phyloP scores from a whole-genome alignment of 2,329 filamentous ascomycete genomes.

The Sporothrix pallida region DNA sequence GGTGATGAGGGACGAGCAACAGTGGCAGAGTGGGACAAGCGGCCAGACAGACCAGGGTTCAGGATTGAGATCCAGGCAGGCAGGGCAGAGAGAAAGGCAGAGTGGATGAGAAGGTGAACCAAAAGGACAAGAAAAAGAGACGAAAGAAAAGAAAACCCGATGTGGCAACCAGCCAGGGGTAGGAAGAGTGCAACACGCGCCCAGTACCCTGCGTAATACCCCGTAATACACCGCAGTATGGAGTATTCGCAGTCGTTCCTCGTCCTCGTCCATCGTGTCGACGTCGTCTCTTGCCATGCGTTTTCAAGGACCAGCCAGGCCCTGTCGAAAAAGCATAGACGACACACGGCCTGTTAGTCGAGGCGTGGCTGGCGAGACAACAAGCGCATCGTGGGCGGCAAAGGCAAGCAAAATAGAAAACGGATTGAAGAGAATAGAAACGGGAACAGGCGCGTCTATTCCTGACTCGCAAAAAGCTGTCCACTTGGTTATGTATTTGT shows the following conservation, averaged over 20 bases:
- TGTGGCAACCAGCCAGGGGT: constrained; percentile 31
- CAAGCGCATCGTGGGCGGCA: constrained; percentile 15
- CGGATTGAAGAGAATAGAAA: neutral
- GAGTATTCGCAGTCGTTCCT: neutral
- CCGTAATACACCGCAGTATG: constrained; percentile 20
- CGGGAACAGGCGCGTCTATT: constrained; percentile 4
- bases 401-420: neutral
- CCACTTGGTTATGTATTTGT: constrained; percentile 6
- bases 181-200: neutral
- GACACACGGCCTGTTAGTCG: neutral
- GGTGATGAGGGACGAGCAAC: neutral
- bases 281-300: constrained; percentile 8
- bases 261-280: neutral
- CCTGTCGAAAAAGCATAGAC: constrained; percentile 6
- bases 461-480: neutral
- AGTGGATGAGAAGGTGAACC: neutral
- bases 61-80: neutral
- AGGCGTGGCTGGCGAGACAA: constrained; percentile 15
- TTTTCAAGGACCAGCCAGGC: constrained; percentile 7
- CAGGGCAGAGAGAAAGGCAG: neutral
- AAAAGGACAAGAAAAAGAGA: neutral
- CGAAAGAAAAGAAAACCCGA: constrained; percentile 10
- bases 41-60: constrained; percentile 16
- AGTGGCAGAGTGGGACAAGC: constrained; percentile 16
- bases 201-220: constrained; percentile 8